These are phyloP conservation scores for Fraxinus latifolia DNA, from an alignment of 305 asterid species.

Conservation along the genomic window DNA sequence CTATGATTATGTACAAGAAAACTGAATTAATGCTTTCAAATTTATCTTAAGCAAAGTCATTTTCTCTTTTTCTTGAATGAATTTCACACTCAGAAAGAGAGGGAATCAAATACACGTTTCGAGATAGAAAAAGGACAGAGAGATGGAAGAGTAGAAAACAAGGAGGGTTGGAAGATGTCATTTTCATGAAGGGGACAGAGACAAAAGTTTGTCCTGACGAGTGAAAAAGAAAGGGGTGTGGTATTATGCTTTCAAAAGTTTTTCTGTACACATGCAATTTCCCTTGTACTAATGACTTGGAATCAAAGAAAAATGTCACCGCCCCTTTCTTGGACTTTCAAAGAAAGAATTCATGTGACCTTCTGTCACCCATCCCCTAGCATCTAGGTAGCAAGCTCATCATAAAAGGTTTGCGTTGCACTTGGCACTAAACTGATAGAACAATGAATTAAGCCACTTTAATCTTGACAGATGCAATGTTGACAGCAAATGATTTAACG, in stretches of 20 bases:
- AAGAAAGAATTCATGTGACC: background rate
- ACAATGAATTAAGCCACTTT: background rate
- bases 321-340: background rate
- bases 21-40: background rate
- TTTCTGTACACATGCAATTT: no score
- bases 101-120: conserved; percentile 34
- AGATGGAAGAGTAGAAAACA: conserved; percentile 36
- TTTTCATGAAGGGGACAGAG: conserved; percentile 43
- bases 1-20: background rate
- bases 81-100: background rate
- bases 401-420: background rate
- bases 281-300: background rate
- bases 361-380: background rate
- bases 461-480: background rate
- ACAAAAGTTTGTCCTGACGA: conserved; percentile 34
- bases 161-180: conserved; percentile 38
- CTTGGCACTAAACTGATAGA: background rate
- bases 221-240: background rate
- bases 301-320: background rate
- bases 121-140: conserved; percentile 33
- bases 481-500: background rate
- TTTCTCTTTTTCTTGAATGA: background rate
- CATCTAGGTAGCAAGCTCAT: background rate
- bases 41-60: background rate
- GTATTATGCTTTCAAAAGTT: background rate